phyloP scores from a whole-genome alignment of 441 rosid species.

The Theobroma grandiflorum region DNA sequence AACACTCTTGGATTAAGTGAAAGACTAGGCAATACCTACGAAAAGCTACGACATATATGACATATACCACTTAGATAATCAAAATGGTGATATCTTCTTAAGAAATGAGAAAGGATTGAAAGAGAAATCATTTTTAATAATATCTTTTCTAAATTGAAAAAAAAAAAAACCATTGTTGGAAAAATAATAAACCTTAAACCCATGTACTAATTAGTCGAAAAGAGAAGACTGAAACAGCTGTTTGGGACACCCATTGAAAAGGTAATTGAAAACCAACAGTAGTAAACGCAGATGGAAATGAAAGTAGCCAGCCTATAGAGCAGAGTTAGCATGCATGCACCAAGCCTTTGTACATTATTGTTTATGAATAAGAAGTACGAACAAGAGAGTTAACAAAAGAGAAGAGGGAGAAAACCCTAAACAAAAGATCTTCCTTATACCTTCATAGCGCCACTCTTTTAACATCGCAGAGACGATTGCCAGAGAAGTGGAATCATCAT shows the following conservation, averaged over 20 bases:
- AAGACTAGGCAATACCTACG: not conserved
- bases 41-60: not conserved
- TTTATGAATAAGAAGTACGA: not conserved
- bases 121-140: not conserved
- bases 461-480: slow-evolving; percentile 52
- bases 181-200: too few species aligned
- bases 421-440: slow-evolving; percentile 34
- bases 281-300: not conserved
- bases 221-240: not conserved
- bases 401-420: too few species aligned
- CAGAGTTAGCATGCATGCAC: not conserved
- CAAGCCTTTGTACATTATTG: not conserved
- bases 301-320: not conserved
- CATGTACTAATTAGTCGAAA: too few species aligned
- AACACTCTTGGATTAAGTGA: not conserved
- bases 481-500: slow-evolving; percentile 65
- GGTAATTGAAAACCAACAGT: not conserved
- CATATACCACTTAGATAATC: not conserved
- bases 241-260: too few species aligned
- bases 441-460: slow-evolving; percentile 43
- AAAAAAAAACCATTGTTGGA: not conserved
- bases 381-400: not conserved
- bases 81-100: not conserved
- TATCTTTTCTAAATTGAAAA: not conserved
- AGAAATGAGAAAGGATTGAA: not conserved